phyloP scores from a whole-genome alignment of 202 grass and related monocot species.

The Zoysia matrella region DNA sequence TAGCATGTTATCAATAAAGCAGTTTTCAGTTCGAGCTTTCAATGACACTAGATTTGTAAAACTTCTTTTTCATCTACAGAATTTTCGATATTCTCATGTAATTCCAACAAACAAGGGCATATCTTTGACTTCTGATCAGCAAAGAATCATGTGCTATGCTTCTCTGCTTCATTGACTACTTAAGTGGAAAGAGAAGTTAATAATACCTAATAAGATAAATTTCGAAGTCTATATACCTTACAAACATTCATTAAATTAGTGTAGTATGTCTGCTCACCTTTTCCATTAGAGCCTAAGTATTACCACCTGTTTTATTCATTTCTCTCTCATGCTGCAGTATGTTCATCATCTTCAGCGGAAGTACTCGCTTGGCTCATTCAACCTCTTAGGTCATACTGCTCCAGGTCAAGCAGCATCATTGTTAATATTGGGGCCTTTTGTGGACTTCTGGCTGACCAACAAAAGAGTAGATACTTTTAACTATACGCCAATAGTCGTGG shows the following conservation, averaged over 20 bases:
- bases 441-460: neutral
- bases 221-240: neutral
- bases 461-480: conserved; percentile 8
- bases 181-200: neutral
- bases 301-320: neutral
- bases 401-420: neutral
- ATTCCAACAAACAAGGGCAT: neutral
- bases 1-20: neutral
- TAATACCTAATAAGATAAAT: neutral
- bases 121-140: neutral
- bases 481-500: neutral
- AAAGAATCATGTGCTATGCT: neutral
- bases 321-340: neutral
- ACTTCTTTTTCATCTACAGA: neutral
- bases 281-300: neutral
- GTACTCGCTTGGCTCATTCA: conserved; percentile 11
- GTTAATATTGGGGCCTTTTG: conserved; percentile 1
- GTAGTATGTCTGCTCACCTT: neutral
- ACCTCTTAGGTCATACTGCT: conserved; percentile 6
- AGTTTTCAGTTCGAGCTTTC: neutral
- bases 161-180: neutral
- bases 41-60: neutral
- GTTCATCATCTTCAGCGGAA: conserved; percentile 9
- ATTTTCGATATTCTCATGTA: neutral
- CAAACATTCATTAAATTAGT: neutral